Percentiles rank a stretch among this genome's conserved stretches.
These are phyloP conservation scores for Flaveria floridana DNA, from an alignment of 140 eudicot genomes.

Conservation along the genomic window DNA sequence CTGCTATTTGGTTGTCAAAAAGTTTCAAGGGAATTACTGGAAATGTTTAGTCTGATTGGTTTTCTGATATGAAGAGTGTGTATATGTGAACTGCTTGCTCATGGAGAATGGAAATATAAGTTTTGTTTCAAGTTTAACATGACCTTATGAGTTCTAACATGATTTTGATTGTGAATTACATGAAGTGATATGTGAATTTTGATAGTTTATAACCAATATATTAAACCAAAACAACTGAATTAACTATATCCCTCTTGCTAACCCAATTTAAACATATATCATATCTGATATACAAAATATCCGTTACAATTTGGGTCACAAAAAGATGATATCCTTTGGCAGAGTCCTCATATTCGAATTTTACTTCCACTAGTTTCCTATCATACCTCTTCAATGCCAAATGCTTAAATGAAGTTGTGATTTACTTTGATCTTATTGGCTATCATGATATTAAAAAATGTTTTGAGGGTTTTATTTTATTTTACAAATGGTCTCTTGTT, in stretches of 20 bases:
- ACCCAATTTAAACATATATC: neutral
- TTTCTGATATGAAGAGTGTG: conserved; percentile 21
- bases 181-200: neutral
- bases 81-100: conserved; percentile 44
- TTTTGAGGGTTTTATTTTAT: too few species aligned
- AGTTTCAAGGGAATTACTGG: conserved; percentile 67
- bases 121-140: conserved; percentile 24
- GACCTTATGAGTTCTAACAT: neutral
- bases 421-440: too few species aligned
- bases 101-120: conserved; percentile 25
- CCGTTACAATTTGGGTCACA: too few species aligned
- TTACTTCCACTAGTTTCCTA: too few species aligned
- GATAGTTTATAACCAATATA: neutral
- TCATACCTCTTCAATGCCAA: too few species aligned
- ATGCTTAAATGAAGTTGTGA: too few species aligned
- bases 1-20: conserved; percentile 96
- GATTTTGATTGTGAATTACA: conserved; percentile 8
- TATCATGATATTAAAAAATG: too few species aligned
- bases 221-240: neutral
- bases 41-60: conserved; percentile 19
- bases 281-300: too few species aligned
- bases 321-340: too few species aligned
- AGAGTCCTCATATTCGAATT: too few species aligned
- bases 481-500: too few species aligned
- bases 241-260: neutral